A percentile compares a stretch with the other conserved stretches of the same genome.
phyloP scores from a whole-genome alignment of 2,329 filamentous ascomycete genomes.

The Lecanosticta acicola region DNA sequence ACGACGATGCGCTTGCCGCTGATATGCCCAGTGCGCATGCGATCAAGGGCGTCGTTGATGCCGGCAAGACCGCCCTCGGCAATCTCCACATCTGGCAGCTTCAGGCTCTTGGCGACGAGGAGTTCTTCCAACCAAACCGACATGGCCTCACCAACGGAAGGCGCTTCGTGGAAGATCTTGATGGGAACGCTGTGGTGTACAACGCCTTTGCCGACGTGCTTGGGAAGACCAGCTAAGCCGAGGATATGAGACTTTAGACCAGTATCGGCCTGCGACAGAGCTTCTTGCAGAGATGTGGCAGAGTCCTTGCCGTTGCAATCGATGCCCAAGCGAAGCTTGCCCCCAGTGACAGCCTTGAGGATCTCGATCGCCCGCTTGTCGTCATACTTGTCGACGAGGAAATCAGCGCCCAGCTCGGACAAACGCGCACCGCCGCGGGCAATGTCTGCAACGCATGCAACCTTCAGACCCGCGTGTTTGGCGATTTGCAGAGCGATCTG shows the following conservation, averaged over 20 bases:
- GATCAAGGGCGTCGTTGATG: constrained; percentile 63
- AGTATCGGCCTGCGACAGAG: constrained; percentile 37
- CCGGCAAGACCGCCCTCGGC: constrained; percentile 58
- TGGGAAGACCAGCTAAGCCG: constrained; percentile 63
- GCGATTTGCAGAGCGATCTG: constrained; percentile 63
- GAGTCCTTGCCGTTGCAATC: constrained; percentile 64
- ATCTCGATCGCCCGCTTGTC: constrained; percentile 60
- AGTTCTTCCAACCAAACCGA: constrained; percentile 63
- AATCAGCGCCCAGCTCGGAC: constrained; percentile 51
- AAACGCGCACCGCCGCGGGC: constrained; percentile 60
- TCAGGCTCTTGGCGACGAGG: constrained; percentile 49
- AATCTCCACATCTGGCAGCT: constrained; percentile 60
- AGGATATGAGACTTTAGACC: constrained; percentile 52
- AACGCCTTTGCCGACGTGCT: constrained; percentile 45
- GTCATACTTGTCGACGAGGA: constrained; percentile 65
- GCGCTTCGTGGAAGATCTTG: constrained; percentile 67
- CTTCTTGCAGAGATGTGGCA: constrained; percentile 52
- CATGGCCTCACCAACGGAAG: constrained; percentile 57
- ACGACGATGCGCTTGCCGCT: constrained; percentile 67
- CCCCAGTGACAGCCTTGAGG: constrained; percentile 53
- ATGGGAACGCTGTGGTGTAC: constrained; percentile 64
- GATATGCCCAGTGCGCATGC: constrained; percentile 59
- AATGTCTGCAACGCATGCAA: constrained; percentile 61
- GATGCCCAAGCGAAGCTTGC: constrained; percentile 59
- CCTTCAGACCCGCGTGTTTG: constrained; percentile 58